Conservation (phyloP, 2,329 filamentous ascomycete genomes). For the Fusarium scirpi region DNA sequence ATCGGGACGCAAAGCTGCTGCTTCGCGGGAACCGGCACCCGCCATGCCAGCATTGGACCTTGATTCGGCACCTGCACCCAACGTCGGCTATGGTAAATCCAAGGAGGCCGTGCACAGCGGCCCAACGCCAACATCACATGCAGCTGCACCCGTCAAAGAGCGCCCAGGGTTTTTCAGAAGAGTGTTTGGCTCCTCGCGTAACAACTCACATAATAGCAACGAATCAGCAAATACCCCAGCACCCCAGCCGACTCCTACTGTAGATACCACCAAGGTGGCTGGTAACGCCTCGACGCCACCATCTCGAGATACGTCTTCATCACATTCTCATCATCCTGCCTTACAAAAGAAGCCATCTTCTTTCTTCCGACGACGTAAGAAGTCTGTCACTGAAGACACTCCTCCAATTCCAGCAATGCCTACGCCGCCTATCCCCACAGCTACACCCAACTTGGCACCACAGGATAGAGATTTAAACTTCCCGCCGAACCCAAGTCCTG, state of each 20-base stretch:
- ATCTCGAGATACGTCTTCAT: constrained; percentile 60
- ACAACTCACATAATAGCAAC: constrained; percentile 50
- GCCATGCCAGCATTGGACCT: constrained; percentile 54
- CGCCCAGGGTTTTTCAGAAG: constrained; percentile 91
- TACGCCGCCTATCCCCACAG: constrained; percentile 56
- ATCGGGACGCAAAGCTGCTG: constrained; percentile 50
- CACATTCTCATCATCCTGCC: constrained; percentile 61
- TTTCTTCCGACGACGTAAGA: constrained; percentile 94
- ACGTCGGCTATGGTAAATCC: constrained; percentile 69
- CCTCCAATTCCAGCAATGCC: constrained; percentile 68
- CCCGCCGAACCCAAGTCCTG: constrained; percentile 68
- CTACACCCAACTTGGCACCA: constrained; percentile 52
- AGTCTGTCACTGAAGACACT: constrained; percentile 80
- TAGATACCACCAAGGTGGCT: constrained; percentile 56
- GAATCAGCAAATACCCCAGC: constrained; percentile 41
- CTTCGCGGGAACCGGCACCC: constrained; percentile 46
- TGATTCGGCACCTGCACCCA: constrained; percentile 68
- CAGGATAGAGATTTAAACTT: constrained; percentile 48
- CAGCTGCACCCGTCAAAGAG: constrained; percentile 68
- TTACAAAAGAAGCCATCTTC: constrained; percentile 93
- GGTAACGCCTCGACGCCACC: constrained; percentile 63
- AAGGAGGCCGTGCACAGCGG: constrained; percentile 64
- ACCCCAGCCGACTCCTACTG: constrained; percentile 37
- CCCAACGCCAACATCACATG: constrained; percentile 62
- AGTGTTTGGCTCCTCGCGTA: constrained; percentile 83